phyloP scores from a whole-genome alignment of 2,329 filamentous ascomycete genomes.

The Ophiostoma pallidulum region DNA sequence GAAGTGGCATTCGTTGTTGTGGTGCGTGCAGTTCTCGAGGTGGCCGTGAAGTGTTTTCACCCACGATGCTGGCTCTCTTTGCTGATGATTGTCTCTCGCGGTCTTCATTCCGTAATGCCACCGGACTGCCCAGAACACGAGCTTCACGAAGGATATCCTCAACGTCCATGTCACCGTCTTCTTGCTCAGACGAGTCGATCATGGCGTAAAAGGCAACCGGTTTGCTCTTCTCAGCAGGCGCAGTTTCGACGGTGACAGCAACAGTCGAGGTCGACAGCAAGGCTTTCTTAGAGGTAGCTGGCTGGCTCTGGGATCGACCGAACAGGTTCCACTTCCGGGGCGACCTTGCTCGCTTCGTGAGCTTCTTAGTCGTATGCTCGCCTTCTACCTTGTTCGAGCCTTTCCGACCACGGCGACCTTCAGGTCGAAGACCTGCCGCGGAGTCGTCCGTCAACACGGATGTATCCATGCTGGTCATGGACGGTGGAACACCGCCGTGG shows the following conservation, averaged over 20 bases:
- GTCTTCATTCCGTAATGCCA: not conserved
- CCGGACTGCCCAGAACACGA: slow-evolving; percentile 24
- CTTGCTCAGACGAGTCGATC: slow-evolving; percentile 49
- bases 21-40: not conserved
- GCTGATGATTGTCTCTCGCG: slow-evolving; percentile 3
- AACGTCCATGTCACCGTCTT: slow-evolving; percentile 32
- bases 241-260: slow-evolving; percentile 38
- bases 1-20: not conserved
- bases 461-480: slow-evolving; percentile 48
- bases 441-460: slow-evolving; percentile 51
- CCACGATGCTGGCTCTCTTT: not conserved
- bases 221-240: slow-evolving; percentile 42
- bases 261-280: slow-evolving; percentile 30
- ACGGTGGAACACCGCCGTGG: slow-evolving; percentile 32
- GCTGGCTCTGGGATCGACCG: slow-evolving; percentile 41
- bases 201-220: slow-evolving; percentile 52
- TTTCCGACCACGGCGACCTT: slow-evolving; percentile 24
- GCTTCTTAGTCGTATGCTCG: slow-evolving; percentile 36
- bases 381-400: not conserved
- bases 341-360: slow-evolving; percentile 44
- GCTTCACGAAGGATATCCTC: slow-evolving; percentile 44
- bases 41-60: not conserved
- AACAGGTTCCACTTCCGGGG: slow-evolving; percentile 57
- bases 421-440: slow-evolving; percentile 31
- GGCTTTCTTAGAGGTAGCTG: slow-evolving; percentile 30